Conservation (phyloP, 1,139 yeast genomes). For the Suhomyces bribrorum region DNA sequence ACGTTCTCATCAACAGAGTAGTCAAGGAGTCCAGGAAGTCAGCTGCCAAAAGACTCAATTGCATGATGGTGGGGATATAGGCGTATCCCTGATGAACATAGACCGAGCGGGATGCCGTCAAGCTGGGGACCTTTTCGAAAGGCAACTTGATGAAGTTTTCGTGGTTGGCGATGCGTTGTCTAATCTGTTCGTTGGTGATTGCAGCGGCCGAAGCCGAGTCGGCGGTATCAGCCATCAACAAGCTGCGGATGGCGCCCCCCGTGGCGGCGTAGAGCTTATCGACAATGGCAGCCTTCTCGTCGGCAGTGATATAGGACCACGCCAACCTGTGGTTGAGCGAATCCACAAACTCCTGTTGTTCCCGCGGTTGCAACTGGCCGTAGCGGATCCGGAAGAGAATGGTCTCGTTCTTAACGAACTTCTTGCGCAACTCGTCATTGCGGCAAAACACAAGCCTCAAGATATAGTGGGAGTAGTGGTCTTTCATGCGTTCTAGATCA, state of each 20-base stretch:
- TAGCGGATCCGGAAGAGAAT: slow-evolving; percentile 74
- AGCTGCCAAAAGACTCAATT: slow-evolving; percentile 62
- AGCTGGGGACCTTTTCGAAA: slow-evolving; percentile 78
- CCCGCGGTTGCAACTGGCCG: slow-evolving; percentile 62
- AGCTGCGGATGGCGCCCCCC: slow-evolving; percentile 34
- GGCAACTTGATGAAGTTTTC: slow-evolving; percentile 81
- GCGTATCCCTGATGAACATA: slow-evolving; percentile 70
- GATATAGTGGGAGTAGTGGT: slow-evolving; percentile 88
- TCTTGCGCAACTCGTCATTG: slow-evolving; percentile 77
- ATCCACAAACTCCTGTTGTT: slow-evolving; percentile 68
- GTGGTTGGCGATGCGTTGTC: slow-evolving; percentile 41
- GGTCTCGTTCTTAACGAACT: slow-evolving; percentile 77
- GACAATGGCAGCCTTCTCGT: slow-evolving; percentile 57
- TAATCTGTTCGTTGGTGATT: slow-evolving; percentile 45
- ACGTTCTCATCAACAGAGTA: slow-evolving; percentile 61
- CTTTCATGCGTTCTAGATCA: slow-evolving; percentile 69
- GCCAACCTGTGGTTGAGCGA: slow-evolving; percentile 54
- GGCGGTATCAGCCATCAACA: slow-evolving; percentile 31
- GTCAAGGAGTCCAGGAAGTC: slow-evolving; percentile 64
- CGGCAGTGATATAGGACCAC: slow-evolving; percentile 68
- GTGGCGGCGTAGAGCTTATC: slow-evolving; percentile 58
- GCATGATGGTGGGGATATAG: slow-evolving; percentile 82
- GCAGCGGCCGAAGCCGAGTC: slow-evolving; percentile 26
- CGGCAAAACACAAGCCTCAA: slow-evolving; percentile 87
- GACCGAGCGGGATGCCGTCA: slow-evolving; percentile 70